These are phyloP conservation scores for Sphenostylis stenocarpa DNA, from an alignment of 306 rosid genomes.

Conservation along the genomic window DNA sequence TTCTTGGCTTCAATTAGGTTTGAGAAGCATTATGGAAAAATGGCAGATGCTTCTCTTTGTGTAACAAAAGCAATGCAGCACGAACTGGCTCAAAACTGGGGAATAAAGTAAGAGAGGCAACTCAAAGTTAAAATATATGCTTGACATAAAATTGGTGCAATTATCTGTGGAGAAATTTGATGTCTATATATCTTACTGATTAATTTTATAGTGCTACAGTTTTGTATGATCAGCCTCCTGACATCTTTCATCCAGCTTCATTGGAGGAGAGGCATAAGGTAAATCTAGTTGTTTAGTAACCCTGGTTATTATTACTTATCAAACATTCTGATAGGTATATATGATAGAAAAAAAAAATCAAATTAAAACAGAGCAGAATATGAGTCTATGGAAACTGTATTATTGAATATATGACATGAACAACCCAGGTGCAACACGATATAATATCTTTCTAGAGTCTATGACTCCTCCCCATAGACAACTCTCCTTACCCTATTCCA, in stretches of 20 bases:
- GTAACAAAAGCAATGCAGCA: slow-evolving; percentile 98
- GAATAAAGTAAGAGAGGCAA: slow-evolving; percentile 68
- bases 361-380: too few species aligned
- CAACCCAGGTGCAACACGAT: too few species aligned
- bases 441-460: too few species aligned
- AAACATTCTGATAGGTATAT: background rate
- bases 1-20: slow-evolving; percentile 53
- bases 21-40: slow-evolving; percentile 82
- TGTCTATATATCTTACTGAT: slow-evolving; percentile 9
- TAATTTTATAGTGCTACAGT: slow-evolving; percentile 51
- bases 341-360: too few species aligned
- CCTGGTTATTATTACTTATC: slow-evolving; percentile 3
- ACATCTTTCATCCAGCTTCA: slow-evolving; percentile 77
- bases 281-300: slow-evolving; percentile 18
- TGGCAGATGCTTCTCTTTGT: slow-evolving; percentile 89
- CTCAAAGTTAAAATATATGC: slow-evolving; percentile 35
- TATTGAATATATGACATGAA: too few species aligned
- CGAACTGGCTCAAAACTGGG: slow-evolving; percentile 98
- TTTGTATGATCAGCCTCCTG: slow-evolving; percentile 96
- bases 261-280: slow-evolving; percentile 88
- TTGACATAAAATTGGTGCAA: slow-evolving; percentile 3
- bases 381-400: too few species aligned
- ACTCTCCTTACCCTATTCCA: too few species aligned
- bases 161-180: slow-evolving; percentile 14
- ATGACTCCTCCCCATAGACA: too few species aligned